phyloP scores from a whole-genome alignment of 192 early-diverging fungal species.

The Podila minutissima region DNA sequence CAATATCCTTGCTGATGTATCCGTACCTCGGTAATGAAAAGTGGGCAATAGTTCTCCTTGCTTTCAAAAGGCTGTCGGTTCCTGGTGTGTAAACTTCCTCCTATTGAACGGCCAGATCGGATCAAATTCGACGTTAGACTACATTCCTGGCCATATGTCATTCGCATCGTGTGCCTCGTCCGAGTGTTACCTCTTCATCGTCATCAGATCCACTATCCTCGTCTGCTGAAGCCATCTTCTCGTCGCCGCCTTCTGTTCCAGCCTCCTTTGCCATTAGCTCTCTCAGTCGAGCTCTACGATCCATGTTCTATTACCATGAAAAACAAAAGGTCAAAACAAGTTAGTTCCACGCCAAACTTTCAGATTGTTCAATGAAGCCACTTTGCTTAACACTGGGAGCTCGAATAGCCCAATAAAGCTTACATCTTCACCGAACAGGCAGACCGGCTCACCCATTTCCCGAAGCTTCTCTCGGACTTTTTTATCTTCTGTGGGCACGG shows the following conservation, averaged over 20 bases:
- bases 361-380: no score
- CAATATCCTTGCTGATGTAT: no score
- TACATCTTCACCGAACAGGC: constrained; percentile 95
- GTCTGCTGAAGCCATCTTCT: constrained; percentile 59
- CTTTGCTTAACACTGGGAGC: background rate
- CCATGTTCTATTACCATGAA: constrained; percentile 35
- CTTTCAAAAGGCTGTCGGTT: constrained; percentile 69
- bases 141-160: no score
- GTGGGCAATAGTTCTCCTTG: constrained; percentile 73
- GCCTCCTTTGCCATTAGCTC: constrained; percentile 71
- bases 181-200: constrained; percentile 22
- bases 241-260: constrained; percentile 56
- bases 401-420: background rate
- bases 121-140: no score
- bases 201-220: constrained; percentile 61
- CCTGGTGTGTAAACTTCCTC: constrained; percentile 91
- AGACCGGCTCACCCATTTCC: constrained; percentile 86
- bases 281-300: constrained; percentile 82
- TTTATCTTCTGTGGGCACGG: constrained; percentile 91
- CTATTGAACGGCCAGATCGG: constrained; percentile 25
- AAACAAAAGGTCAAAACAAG: background rate
- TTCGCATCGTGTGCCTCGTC: background rate
- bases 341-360: no score
- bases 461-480: constrained; percentile 79
- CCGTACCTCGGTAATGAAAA: constrained; percentile 76